phyloP scores from a whole-genome alignment of 2,329 filamentous ascomycete genomes.

The Colletotrichum sp. region DNA sequence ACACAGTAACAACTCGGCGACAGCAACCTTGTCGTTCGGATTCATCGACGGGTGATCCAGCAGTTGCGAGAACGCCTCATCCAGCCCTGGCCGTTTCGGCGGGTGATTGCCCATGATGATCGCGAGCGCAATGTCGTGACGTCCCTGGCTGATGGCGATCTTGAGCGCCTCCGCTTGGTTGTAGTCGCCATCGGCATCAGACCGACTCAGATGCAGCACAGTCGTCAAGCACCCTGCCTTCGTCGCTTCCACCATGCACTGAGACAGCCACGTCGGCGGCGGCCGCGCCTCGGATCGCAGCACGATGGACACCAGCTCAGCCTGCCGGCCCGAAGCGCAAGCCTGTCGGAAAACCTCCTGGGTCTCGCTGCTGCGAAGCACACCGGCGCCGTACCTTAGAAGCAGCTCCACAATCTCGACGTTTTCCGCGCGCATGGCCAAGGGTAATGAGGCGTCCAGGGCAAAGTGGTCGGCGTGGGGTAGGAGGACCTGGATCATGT shows the following conservation, averaged over 20 bases:
- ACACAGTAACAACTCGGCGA: constrained; percentile 62
- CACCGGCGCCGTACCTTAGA: constrained; percentile 51
- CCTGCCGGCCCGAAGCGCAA: constrained; percentile 49
- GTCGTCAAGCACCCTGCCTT: constrained; percentile 53
- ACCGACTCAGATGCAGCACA: constrained; percentile 54
- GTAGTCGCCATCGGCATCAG: constrained; percentile 57
- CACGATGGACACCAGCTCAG: constrained; percentile 51
- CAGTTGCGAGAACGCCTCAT: constrained; percentile 54
- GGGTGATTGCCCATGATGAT: constrained; percentile 58
- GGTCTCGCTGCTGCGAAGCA: constrained; percentile 41
- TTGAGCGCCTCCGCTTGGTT: constrained; percentile 57
- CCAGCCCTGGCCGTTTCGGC: constrained; percentile 50
- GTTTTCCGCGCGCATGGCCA: constrained; percentile 51
- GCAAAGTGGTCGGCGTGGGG: constrained; percentile 56
- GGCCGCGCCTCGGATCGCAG: constrained; percentile 55
- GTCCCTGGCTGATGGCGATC: constrained; percentile 49
- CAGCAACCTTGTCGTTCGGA: constrained; percentile 52
- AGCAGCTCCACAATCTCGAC: constrained; percentile 49
- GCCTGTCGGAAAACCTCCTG: constrained; percentile 58
- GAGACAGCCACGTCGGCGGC: constrained; percentile 45
- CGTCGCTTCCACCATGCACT: constrained; percentile 56
- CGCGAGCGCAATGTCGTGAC: constrained; percentile 59
- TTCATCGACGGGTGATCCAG: constrained; percentile 49
- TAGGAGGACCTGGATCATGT: constrained; percentile 58
- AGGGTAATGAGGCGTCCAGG: constrained; percentile 53